Conservation (phyloP, 345 rosid genomes). For the Anastatica hierochuntica region DNA sequence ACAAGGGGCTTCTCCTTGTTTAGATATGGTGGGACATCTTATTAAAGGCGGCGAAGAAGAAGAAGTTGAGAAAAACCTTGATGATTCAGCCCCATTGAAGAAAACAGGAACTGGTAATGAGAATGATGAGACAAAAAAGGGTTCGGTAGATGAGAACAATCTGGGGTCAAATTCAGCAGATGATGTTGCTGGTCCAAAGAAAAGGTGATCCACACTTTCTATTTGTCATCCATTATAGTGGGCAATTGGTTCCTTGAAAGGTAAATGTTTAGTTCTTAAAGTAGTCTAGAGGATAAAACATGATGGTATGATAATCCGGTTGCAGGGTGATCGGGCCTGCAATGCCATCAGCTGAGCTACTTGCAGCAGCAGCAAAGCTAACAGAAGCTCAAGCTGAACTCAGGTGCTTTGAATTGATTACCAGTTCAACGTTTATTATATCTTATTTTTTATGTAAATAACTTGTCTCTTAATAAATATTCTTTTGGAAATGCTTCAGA, state of each 20-base stretch:
- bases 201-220: slow-evolving; percentile 45
- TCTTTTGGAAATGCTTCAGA: slow-evolving; percentile 28
- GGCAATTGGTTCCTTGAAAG: background rate
- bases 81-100: slow-evolving; percentile 29
- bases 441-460: background rate
- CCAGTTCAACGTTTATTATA: background rate
- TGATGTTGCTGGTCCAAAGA: slow-evolving; percentile 46
- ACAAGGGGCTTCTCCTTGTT: slow-evolving; percentile 38
- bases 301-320: slow-evolving; percentile 6
- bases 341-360: slow-evolving; percentile 89
- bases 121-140: slow-evolving; percentile 13
- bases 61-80: slow-evolving; percentile 22
- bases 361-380: slow-evolving; percentile 91
- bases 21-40: slow-evolving; percentile 51
- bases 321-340: slow-evolving; percentile 82
- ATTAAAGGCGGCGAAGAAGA: slow-evolving; percentile 33
- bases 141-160: slow-evolving; percentile 21
- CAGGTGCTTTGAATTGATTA: slow-evolving; percentile 31
- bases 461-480: background rate
- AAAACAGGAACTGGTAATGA: slow-evolving; percentile 16
- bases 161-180: slow-evolving; percentile 23
- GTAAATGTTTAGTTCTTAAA: background rate
- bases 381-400: slow-evolving; percentile 90
- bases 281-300: background rate
- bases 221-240: background rate